Evolutionary conservation across 179 eudicot genomes (phyloP).

Genomic region (Beta lomatogona): DNA sequence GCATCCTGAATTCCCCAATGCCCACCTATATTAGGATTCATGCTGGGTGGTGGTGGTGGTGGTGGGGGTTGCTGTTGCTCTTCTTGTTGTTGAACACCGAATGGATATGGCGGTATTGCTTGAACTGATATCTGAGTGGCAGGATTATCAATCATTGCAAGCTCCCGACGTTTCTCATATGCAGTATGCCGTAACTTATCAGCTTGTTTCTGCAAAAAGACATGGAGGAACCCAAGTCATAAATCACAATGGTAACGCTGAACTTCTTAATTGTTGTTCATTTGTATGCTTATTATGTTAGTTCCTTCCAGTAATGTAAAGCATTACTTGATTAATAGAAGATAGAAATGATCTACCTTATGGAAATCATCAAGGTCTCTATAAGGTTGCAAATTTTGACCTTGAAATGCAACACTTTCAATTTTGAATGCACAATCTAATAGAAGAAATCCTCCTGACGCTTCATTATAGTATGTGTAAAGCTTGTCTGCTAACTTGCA

Average conservation of each 20-base stretch:
- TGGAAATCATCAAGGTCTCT: conserved; percentile 34
- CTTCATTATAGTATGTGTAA: conserved; percentile 34
- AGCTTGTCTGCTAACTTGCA: conserved; percentile 41
- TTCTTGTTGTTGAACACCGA: not conserved
- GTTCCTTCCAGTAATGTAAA: not conserved
- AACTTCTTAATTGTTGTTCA: not conserved
- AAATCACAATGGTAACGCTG: not conserved
- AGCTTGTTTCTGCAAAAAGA: conserved; percentile 24
- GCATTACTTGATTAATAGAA: not conserved
- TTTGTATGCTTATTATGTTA: not conserved
- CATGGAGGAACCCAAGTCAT: not conserved
- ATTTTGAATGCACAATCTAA: conserved; percentile 50
- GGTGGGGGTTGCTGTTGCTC: not conserved
- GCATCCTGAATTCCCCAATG: not conserved
- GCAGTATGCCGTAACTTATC: conserved; percentile 22
- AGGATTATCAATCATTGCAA: not conserved
- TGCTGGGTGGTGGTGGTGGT: not conserved
- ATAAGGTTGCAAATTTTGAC: conserved; percentile 37
- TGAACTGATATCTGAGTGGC: conserved; percentile 12
- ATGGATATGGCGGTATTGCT: not conserved
- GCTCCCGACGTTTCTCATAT: conserved; percentile 20
- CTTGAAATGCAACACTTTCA: conserved; percentile 44
- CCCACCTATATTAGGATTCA: not conserved
- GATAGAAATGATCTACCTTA: conserved; percentile 34
- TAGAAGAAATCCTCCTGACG: conserved; percentile 30